These are phyloP conservation scores for Austroboletus niveus DNA, from an alignment of 1,284 basidiomycete species.

Conservation along the genomic window DNA sequence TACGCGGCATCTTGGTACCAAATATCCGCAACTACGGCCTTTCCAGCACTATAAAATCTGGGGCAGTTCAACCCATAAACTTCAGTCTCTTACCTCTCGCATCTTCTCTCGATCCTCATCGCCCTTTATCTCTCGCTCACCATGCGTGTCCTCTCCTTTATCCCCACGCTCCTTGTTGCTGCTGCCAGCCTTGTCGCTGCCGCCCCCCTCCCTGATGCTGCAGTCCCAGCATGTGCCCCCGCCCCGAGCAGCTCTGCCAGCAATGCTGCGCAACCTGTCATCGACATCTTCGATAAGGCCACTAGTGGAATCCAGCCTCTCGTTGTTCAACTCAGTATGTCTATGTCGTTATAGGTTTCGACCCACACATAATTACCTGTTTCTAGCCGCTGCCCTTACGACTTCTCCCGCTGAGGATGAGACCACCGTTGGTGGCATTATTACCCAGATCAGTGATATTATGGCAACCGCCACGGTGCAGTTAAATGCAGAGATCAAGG, in stretches of 20 bases:
- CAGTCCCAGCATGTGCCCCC: not conserved
- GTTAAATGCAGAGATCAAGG: not conserved
- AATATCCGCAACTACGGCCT: not conserved
- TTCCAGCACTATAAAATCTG: not conserved
- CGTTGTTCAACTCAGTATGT: not conserved
- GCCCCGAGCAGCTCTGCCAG: not conserved
- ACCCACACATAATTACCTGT: not conserved
- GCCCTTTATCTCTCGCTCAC: not conserved
- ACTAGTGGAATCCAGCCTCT: not conserved
- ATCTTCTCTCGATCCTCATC: not conserved
- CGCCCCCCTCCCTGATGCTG: not conserved
- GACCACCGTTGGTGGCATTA: not conserved
- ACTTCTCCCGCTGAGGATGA: not conserved
- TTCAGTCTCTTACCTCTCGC: not conserved
- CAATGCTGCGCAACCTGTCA: not conserved
- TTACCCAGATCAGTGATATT: not conserved
- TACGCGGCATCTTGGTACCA: not conserved
- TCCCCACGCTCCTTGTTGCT: not conserved
- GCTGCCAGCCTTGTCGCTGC: slow-evolving; percentile 6
- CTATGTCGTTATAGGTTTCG: too few species aligned
- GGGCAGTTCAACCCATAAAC: not conserved
- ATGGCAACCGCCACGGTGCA: not conserved
- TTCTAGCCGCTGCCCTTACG: not conserved
- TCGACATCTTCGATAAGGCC: not conserved
- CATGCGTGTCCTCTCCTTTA: not conserved